Base-by-base conservation (phyloP, 208 protist genomes). In the Trypanosoma rangeli region DNA sequence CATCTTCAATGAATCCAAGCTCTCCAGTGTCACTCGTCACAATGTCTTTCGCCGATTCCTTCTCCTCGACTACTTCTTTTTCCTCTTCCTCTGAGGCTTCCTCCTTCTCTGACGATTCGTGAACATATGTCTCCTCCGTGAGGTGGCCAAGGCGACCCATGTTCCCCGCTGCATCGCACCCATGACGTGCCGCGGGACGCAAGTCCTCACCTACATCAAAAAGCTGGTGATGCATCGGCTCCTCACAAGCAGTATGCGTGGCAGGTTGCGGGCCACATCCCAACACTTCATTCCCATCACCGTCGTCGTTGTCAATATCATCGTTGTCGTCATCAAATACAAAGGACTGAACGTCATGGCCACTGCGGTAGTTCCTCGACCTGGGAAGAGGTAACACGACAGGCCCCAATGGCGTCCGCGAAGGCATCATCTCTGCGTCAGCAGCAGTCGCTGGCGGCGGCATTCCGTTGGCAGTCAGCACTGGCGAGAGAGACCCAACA, bases 201-300 rank as follows among this genome's bases (percentile, higher is more conserved):
- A 31, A 3, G 9, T 7, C 29, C 0, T 39, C 28, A 54, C 55
- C 46, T 18, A 28, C 56, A 3, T 46, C 24, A 20, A 66, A 12
- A 28, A 67, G 48, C 54, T 73, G 58, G 37, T 73, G 60, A 29
- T 73, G 60, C 35, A 73, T 24, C 10, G 48, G 5, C 44, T 67
- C 68, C 28, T 44, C 48, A 33, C 5, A 20, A 7, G 16, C 16
- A 39, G 24, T 33, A 26, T 52, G 7, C 18, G 49, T 7, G 12
- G 16, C n/a, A 53, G 16, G 49, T 9, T n/a, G 16, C 49, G 18
- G 7, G 49, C 2, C 46, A 37, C 37, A 3, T 20, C 48, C 39
- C 48, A 26, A 20, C 9, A 50, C 24, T 42, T 64, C 60, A 16
- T 42, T 53, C 37, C 31, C n/a, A 52, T 31, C 39, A 33, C 22